Base-by-base conservation (phyloP, 2,329 filamentous ascomycete species). In the Diaporthe citrichinensis region DNA sequence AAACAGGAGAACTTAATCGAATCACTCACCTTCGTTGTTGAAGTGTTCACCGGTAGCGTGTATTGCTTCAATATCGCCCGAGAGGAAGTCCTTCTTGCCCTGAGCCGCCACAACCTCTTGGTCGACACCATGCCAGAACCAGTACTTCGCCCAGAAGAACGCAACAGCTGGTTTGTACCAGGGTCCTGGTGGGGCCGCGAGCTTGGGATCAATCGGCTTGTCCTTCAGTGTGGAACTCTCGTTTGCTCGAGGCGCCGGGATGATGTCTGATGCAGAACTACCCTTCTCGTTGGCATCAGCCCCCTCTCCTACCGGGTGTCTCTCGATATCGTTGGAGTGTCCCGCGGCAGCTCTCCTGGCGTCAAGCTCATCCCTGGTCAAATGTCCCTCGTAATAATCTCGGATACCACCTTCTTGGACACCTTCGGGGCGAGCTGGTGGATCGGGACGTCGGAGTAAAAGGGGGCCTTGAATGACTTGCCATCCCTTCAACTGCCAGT, bases 41-140 rank as follows among this genome's bases (percentile, higher is more conserved):
- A 89, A 93, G 80, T 92, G 90, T 39, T 87, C 83, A 2, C 89
- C 90, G 39, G 86, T 87, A 23, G 89, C 89, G 80, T 92, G 89
- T 73, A 90, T 86, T 74, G 87, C 87, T 39, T 88, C 86, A 2
- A 92, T 81, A 74, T 91, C 86, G 1, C 87, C 87, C 1, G 87
- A 86, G 1, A 92, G 85, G 39, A 88, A 83, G 58, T 76, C 84
- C 78, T 82, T 81, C 46, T 83, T 79, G 61, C 80, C 81, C 77
- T 86, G 82, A 2, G 82, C 80, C 58, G 80, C 65, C 71, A 87
- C 81, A n/a, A 87, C 80, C 31, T 87, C 86, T 77, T 84, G 80
- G 74, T 87, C 85, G 41, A 87, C 81, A 59, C 90, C 89, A 71
- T 85, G 88, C 69, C 90, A 85, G 58, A 89, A 75, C 5, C 80